Conservation (phyloP, 2,329 filamentous ascomycete species). For the Exophiala bonariae region DNA sequence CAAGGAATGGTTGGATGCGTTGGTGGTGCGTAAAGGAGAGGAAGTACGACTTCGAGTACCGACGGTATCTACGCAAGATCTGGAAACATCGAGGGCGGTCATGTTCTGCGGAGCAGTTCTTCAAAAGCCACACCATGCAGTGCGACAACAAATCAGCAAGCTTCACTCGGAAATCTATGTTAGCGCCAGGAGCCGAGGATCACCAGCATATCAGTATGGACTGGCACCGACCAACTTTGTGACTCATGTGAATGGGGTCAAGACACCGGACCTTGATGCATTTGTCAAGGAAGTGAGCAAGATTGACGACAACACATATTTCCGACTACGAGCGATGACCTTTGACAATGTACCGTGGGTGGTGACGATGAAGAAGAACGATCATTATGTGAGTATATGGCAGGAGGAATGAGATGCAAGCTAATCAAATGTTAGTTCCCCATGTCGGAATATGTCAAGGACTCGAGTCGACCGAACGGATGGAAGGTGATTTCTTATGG, state of each 20-base stretch:
- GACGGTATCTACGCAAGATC: slow-evolving; percentile 82
- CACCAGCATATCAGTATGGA: slow-evolving; percentile 84
- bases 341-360: slow-evolving; percentile 99
- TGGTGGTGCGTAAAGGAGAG: slow-evolving; percentile 81
- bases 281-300: slow-evolving; percentile 81
- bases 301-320: slow-evolving; percentile 97
- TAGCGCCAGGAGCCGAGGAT: slow-evolving; percentile 78
- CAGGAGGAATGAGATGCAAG: neutral
- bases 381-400: slow-evolving; percentile 71
- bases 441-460: slow-evolving; percentile 65
- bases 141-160: slow-evolving; percentile 95
- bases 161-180: slow-evolving; percentile 97
- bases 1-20: slow-evolving; percentile 76
- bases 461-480: slow-evolving; percentile 50
- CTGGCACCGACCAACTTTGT: slow-evolving; percentile 97
- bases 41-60: slow-evolving; percentile 75
- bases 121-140: slow-evolving; percentile 91
- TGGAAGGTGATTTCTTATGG: slow-evolving; percentile 60
- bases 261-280: slow-evolving; percentile 76
- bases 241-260: slow-evolving; percentile 86
- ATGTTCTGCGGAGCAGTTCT: slow-evolving; percentile 94
- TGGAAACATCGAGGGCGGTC: slow-evolving; percentile 89
- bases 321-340: slow-evolving; percentile 93
- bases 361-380: slow-evolving; percentile 99
- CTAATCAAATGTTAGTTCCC: slow-evolving; percentile 51